Percentiles rank a stretch among this genome's conserved stretches.
These are phyloP conservation scores for Aspergillus fumigatus DNA, from an alignment of 2,329 filamentous ascomycete genomes.

Conservation along the genomic window DNA sequence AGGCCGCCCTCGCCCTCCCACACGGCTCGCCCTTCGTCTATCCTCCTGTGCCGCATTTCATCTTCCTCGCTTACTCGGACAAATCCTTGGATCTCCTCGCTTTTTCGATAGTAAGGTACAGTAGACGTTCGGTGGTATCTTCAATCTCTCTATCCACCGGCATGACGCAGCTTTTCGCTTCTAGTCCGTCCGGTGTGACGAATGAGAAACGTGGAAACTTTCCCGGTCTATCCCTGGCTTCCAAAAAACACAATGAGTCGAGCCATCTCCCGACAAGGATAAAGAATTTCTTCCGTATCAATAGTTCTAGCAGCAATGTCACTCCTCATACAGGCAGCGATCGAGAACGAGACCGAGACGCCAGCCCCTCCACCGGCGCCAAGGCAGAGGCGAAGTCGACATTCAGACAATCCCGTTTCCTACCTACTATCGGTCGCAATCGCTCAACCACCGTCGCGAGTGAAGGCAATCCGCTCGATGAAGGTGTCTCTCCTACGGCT, in stretches of 20 bases:
- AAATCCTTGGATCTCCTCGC: not conserved
- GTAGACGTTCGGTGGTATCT: not conserved
- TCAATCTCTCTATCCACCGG: constrained; percentile 9
- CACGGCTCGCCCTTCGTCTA: not conserved
- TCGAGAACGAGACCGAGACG: constrained; percentile 32
- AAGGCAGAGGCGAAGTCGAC: constrained; percentile 62
- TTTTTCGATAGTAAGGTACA: not conserved
- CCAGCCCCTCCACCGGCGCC: constrained; percentile 41
- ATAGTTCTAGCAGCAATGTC: constrained; percentile 47
- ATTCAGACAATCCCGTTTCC: constrained; percentile 82
- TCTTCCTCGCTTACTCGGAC: not conserved
- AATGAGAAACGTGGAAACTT: constrained; percentile 46
- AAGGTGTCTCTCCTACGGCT: constrained; percentile 83
- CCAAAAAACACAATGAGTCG: constrained; percentile 42
- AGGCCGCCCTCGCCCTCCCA: not conserved
- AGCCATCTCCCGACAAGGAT: constrained; percentile 59
- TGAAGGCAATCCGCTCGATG: constrained; percentile 86
- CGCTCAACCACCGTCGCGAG: constrained; percentile 87
- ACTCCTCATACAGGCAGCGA: constrained; percentile 21
- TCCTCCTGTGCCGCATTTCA: not conserved
- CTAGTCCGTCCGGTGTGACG: constrained; percentile 36
- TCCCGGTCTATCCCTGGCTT: constrained; percentile 41
- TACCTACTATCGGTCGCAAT: constrained; percentile 80
- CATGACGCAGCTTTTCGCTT: constrained; percentile 44
- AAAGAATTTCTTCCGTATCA: constrained; percentile 67